Conservation (phyloP, 352 stramenopile genomes). For the Phytophthora litchii region DNA sequence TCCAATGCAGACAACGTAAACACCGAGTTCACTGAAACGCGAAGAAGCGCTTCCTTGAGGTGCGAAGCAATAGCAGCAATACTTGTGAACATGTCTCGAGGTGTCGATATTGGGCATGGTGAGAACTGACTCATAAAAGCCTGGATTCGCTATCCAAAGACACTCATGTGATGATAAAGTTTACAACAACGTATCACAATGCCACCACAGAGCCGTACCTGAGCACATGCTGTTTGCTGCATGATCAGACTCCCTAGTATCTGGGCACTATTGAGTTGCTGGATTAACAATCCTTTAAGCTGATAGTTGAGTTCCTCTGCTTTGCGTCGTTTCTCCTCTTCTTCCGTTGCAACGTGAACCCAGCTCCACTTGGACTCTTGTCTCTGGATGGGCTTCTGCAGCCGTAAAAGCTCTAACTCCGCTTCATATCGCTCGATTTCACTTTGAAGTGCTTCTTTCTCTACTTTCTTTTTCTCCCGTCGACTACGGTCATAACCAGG, state of each 20-base stretch:
- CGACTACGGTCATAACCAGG: constrained; percentile 11
- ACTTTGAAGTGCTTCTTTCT: constrained; percentile 9
- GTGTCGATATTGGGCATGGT: neutral
- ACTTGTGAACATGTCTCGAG: neutral
- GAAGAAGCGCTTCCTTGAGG: constrained; percentile 14
- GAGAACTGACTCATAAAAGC: neutral
- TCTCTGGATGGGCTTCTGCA: neutral
- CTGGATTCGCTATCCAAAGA: constrained; percentile 6
- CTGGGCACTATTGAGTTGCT: neutral
- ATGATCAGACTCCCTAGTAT: neutral
- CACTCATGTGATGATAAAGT: neutral
- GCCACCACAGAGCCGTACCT: neutral
- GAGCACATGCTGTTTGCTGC: neutral
- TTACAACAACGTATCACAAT: neutral
- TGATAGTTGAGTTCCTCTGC: constrained; percentile 17
- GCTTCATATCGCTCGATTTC: constrained; percentile 16
- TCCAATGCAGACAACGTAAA: constrained; percentile 5
- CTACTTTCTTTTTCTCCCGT: constrained; percentile 19
- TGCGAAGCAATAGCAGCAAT: constrained; percentile 2
- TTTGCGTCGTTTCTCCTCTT: constrained; percentile 13
- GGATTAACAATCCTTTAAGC: constrained; percentile 1
- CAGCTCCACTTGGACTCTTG: constrained; percentile 15
- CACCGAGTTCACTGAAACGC: neutral
- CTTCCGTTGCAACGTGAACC: constrained; percentile 3
- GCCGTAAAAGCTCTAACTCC: constrained; percentile 16